phyloP scores from a whole-genome alignment of 768 basidiomycete species.

The Calocybe cyanea region DNA sequence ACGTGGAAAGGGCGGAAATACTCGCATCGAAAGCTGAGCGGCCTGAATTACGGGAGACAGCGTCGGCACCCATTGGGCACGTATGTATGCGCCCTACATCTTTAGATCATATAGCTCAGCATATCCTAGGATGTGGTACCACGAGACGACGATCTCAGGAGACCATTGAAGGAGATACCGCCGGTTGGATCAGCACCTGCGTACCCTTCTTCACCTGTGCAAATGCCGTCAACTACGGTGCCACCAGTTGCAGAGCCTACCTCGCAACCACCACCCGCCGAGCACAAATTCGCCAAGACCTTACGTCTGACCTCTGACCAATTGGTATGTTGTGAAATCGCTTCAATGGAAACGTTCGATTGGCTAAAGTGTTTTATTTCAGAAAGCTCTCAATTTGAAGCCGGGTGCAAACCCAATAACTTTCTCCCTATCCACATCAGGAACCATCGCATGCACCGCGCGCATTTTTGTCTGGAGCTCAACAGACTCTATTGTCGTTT shows the following conservation, averaged over 20 bases:
- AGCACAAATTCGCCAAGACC: constrained; percentile 82
- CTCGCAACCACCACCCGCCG: constrained; percentile 14
- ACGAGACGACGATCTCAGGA: constrained; percentile 5
- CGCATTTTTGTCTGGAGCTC: constrained; percentile 95
- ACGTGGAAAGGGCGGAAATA: constrained; percentile 7
- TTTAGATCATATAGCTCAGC: too few species aligned
- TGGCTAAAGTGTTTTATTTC: constrained; percentile 2
- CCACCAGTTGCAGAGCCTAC: constrained; percentile 6
- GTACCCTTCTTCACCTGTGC: constrained; percentile 44
- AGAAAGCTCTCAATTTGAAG: constrained; percentile 86
- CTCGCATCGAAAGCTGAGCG: constrained; percentile 8
- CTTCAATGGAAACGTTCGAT: not conserved
- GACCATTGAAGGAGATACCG: constrained; percentile 15
- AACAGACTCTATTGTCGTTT: constrained; percentile 87
- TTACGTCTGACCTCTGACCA: constrained; percentile 92
- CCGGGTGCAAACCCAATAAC: constrained; percentile 89
- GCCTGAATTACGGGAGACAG: constrained; percentile 18
- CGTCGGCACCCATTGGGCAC: constrained; percentile 24
- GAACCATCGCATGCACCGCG: constrained; percentile 81
- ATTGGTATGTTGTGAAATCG: constrained; percentile 50
- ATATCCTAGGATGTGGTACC: not conserved
- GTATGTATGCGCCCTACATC: constrained; percentile 11
- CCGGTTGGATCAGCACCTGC: constrained; percentile 37
- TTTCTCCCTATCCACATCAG: constrained; percentile 85
- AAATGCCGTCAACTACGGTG: constrained; percentile 22